Base-by-base conservation (phyloP, 352 stramenopile genomes). In the Pythium graminicola region DNA sequence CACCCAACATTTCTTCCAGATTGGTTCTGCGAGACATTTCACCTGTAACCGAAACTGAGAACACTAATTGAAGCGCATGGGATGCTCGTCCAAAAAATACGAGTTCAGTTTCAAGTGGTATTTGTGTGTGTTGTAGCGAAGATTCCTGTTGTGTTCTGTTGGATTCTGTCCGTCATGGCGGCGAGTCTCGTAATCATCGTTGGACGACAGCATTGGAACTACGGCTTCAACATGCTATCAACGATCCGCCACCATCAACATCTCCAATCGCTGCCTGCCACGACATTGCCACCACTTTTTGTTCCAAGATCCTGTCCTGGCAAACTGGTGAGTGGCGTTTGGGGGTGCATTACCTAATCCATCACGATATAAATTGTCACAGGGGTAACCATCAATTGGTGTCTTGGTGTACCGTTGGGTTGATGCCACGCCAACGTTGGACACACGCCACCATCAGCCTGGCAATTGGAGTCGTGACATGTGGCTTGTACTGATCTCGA, bases 301-400 rank as follows among this genome's bases (percentile, higher is more conserved):
- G 35, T 48, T 26, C 39, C 39, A 28, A 26, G 14, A n/a, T n/a
- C 33, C 42, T 23, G 42, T 38, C 26, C 16, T 50, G 11, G 42
- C 2, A 48, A 48, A 45, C 17, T 28, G 39, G 39, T 26, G 11
- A 47, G 23, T 47, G 42, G 9, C 41, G 7, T 19, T 33, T 33
- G 41, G 23, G 41, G 16, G 27, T 20, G 38, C 41, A 31, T 54
- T 46, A 54, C 47, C 47, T 54, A 54, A 54, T 46, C 35, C 46
- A 24, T 23, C 29, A 6, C 13, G 22, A 23, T 33, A 54, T 45
- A 16, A 46, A 48, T 17, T 56, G 13, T 56, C 19, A 40, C 36
- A 48, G 27, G 32, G 40, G 32, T 22, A 33, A 16, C 13, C n/a
- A n/a, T n/a, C 17, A 6, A 38, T 53, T 46, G 47, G 40, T 52